These are phyloP conservation scores for Microsporum canis DNA, from an alignment of 2,329 filamentous ascomycete species.

Conservation along the genomic window DNA sequence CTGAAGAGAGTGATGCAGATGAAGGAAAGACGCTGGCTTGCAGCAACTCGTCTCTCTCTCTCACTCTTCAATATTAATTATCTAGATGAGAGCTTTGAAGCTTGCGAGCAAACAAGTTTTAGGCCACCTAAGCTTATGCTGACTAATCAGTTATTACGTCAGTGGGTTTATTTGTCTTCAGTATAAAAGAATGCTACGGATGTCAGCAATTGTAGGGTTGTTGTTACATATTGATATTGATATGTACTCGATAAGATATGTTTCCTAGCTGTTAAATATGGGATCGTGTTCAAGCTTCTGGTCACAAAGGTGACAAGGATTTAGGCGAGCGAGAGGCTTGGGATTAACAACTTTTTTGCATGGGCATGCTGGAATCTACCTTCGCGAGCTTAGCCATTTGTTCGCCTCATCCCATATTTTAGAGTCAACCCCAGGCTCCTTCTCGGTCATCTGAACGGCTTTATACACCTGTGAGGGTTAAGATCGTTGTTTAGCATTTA, in stretches of 20 bases:
- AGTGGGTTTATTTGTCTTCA: too few relatives aligned
- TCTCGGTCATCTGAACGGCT: constrained; percentile 45
- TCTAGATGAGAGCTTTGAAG: too few relatives aligned
- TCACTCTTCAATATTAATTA: too few relatives aligned
- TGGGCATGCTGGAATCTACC: constrained; percentile 16
- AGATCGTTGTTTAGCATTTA: constrained; percentile 9
- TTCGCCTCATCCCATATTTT: constrained; percentile 50
- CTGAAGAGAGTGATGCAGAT: too few relatives aligned
- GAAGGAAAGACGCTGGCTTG: too few relatives aligned
- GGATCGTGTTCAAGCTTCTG: neutral
- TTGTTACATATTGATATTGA: neutral
- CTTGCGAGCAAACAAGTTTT: too few relatives aligned
- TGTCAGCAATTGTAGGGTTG: neutral
- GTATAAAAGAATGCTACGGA: neutral
- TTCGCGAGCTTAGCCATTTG: constrained; percentile 42
- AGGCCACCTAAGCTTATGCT: neutral
- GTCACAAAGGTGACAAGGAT: neutral
- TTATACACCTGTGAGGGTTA: constrained; percentile 40
- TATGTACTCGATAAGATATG: neutral
- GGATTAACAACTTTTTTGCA: neutral
- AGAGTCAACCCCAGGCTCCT: constrained; percentile 39
- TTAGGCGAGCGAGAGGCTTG: neutral
- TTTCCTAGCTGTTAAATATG: constrained; percentile 1
- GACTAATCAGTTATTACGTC: neutral
- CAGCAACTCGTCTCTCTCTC: too few relatives aligned